A percentile compares a stretch with the other conserved stretches of the same genome.
phyloP scores from a whole-genome alignment of 1,139 yeast species.

The Lodderomyces metapsilosis region DNA sequence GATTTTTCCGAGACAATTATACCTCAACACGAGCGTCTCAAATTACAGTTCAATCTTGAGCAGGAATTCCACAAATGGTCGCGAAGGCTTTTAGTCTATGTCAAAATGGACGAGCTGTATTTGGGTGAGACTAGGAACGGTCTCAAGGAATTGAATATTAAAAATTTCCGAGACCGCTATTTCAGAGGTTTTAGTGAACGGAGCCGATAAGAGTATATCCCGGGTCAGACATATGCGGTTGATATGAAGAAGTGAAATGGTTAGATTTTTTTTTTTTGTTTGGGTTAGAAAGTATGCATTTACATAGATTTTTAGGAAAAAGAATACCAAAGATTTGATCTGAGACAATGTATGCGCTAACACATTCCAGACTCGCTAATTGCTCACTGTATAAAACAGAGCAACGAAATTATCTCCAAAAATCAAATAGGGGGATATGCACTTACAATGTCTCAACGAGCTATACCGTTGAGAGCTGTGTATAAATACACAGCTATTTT shows the following conservation, averaged over 20 bases:
- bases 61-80: conserved; percentile 95
- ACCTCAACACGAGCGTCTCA: conserved; percentile 75
- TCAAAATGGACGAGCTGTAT: conserved; percentile 58
- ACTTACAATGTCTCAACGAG: conserved; percentile 3
- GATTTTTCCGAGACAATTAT: conserved; percentile 71
- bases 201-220: conserved; percentile 21
- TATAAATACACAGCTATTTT: not conserved
- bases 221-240: not conserved
- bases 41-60: conserved; percentile 69
- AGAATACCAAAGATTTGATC: not conserved
- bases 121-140: conserved; percentile 58
- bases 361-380: not conserved
- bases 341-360: conserved; percentile 7
- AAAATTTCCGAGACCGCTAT: conserved; percentile 77
- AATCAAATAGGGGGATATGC: conserved; percentile 5
- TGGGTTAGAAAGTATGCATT: conserved; percentile 1
- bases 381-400: not conserved
- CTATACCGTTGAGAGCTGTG: not conserved
- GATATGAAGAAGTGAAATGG: too few species aligned
- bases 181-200: conserved; percentile 61
- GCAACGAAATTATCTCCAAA: not conserved
- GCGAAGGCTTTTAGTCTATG: conserved; percentile 77
- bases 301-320: not conserved
- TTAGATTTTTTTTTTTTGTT: not conserved
- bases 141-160: conserved; percentile 36